Evolutionary conservation across 495 filamentous ascomycete genomes (phyloP).

Genomic region (Glarea lozoyensis): DNA sequence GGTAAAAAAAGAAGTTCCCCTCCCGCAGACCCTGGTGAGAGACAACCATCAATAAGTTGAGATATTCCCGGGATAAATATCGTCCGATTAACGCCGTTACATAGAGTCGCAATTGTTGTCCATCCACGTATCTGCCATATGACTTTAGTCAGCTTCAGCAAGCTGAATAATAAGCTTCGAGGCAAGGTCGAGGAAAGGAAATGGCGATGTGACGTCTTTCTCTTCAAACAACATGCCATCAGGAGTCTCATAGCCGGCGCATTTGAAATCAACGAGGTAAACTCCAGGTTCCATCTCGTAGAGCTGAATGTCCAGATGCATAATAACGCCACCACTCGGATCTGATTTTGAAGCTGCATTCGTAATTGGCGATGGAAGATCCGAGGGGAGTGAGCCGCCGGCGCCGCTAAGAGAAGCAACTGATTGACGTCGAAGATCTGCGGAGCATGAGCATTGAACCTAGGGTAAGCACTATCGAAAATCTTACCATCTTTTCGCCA

Average conservation of each 20-base stretch:
- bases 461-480: slow-evolving; percentile 24
- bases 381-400: slow-evolving; percentile 18
- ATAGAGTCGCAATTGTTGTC: too few relatives aligned
- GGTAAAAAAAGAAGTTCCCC: neutral
- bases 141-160: slow-evolving; percentile 56
- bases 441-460: slow-evolving; percentile 21
- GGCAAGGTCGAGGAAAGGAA: slow-evolving; percentile 71
- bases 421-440: slow-evolving; percentile 22
- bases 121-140: neutral
- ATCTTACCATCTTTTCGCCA: slow-evolving; percentile 70
- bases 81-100: too few relatives aligned
- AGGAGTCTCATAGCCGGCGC: slow-evolving; percentile 86
- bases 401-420: slow-evolving; percentile 27
- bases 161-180: slow-evolving; percentile 66
- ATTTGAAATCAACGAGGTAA: slow-evolving; percentile 97
- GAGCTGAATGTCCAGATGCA: slow-evolving; percentile 92
- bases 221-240: slow-evolving; percentile 51
- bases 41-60: too few relatives aligned
- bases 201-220: slow-evolving; percentile 67
- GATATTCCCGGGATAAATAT: too few relatives aligned
- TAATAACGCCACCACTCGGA: slow-evolving; percentile 53
- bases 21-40: too few relatives aligned
- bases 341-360: slow-evolving; percentile 20
- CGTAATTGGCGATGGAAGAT: slow-evolving; percentile 17
- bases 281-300: slow-evolving; percentile 91